Percentiles rank a stretch among this genome's conserved stretches.
Conservation (phyloP, 1,284 basidiomycete genomes). For the Earliella scabrosa region DNA sequence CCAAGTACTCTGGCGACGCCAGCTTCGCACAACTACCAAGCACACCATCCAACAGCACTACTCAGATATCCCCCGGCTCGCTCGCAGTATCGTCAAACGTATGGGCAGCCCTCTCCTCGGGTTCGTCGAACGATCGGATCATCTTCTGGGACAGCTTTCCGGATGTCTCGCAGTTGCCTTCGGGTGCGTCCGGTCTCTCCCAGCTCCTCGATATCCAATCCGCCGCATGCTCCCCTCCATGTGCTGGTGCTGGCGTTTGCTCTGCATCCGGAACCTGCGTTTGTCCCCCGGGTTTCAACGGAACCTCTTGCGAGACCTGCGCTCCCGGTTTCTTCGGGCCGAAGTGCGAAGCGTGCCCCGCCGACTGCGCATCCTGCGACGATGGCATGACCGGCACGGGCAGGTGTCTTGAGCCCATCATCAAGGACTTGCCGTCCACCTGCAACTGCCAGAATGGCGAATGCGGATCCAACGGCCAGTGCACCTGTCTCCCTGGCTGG, state of each 20-base stretch:
- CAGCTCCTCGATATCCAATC: conserved; percentile 73
- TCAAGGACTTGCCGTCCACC: conserved; percentile 56
- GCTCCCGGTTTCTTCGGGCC: conserved; percentile 73
- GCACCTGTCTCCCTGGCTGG: conserved; percentile 80
- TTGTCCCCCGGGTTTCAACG: conserved; percentile 75
- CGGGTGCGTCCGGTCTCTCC: conserved; percentile 42
- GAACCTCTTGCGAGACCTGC: conserved; percentile 78
- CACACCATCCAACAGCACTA: conserved; percentile 49
- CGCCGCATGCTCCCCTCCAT: conserved; percentile 69
- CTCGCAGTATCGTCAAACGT: conserved; percentile 66
- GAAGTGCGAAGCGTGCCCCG: conserved; percentile 67
- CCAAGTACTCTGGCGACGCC: conserved; percentile 65
- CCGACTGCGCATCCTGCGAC: conserved; percentile 70
- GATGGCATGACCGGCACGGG: conserved; percentile 79
- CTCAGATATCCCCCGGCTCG: conserved; percentile 57
- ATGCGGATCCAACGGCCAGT: conserved; percentile 68
- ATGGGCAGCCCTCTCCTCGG: conserved; percentile 66
- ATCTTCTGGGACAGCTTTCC: conserved; percentile 80
- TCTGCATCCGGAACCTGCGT: conserved; percentile 68
- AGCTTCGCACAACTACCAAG: conserved; percentile 61
- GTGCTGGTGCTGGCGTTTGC: conserved; percentile 73
- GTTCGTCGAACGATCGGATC: conserved; percentile 52
- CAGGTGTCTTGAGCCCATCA: conserved; percentile 57
- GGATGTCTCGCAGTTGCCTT: conserved; percentile 70
- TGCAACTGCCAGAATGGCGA: conserved; percentile 82